Evolutionary conservation across 345 rosid species (phyloP), one percentile per base, ranked within the genome.

Genomic region (Gossypium anomalum): DNA sequence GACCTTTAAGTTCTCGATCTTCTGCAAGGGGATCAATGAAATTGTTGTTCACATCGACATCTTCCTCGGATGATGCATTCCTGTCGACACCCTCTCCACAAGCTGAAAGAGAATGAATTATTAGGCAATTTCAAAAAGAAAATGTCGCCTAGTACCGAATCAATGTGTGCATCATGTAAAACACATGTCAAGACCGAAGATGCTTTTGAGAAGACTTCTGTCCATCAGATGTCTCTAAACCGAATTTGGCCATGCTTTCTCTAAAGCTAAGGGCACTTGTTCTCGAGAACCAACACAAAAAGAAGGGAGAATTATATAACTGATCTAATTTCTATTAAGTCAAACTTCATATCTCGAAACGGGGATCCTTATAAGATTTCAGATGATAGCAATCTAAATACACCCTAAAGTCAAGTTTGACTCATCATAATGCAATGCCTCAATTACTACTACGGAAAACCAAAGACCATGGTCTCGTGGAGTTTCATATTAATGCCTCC

Each of bases 1-100:
- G 99, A 41, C 90, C 94, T 80, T 93, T 96, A 58, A 96, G 92
- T 68, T 96, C 99, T 67, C 90, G 79, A 75, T 96, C 99, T 67
- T 96, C 99, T 0, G 98, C 98, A 13, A 89, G 93, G 1, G 97
- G 99, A 78, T 96, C 97, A 20, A 96, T 82, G 79, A 74, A 79
- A 59, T 76, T 82, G 75, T 83, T 82, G 41, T 88, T 89, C 73
- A 78, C 89, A 60, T 90, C 97, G 5, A 83, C 82, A 44, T 89
- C 98, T 81, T 92, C 99, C 73, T 88, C 95, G 0, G 93, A 92
- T 22, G 93, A 92, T 74, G 75, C 86, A 74, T 83, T 90, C 79
- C 92, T 78, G 19, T 83, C 93, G 52, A 69, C 72, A 62, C 75
- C 80, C 44, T 87, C 78, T 71, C 83, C 85, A 79, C 76, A 87